Conservation (phyloP, 352 stramenopile species). For the Globisporangium parvum region DNA sequence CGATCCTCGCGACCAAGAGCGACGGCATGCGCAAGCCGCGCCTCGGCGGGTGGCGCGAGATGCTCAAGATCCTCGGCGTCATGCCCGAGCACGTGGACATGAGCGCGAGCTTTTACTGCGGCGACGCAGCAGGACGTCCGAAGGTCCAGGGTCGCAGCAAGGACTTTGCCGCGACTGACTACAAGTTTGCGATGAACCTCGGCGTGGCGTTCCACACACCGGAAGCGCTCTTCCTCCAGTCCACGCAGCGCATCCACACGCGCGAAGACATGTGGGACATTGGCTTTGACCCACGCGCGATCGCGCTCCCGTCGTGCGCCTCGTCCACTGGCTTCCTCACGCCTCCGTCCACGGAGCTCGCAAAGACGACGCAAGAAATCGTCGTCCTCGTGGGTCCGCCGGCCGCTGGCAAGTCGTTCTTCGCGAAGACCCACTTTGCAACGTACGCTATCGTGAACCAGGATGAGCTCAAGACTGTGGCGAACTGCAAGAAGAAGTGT, state of each 20-base stretch:
- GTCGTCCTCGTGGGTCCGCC: conserved; percentile 67
- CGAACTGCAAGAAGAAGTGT: conserved; percentile 69
- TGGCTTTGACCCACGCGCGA: conserved; percentile 56
- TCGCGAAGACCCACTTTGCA: conserved; percentile 33
- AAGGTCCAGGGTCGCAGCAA: conserved; percentile 63
- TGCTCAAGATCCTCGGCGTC: conserved; percentile 27
- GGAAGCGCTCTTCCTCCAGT: conserved; percentile 72
- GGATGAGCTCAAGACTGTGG: conserved; percentile 75
- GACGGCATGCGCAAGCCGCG: conserved; percentile 81
- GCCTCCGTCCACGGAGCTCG: conserved; percentile 17
- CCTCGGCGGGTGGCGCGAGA: conserved; percentile 53
- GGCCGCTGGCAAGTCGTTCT: conserved; percentile 71
- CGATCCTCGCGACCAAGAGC: conserved; percentile 64
- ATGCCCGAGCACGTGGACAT: conserved; percentile 29
- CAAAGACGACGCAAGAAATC: conserved; percentile 46
- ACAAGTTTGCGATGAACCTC: conserved; percentile 88
- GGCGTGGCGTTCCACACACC: conserved; percentile 75
- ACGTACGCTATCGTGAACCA: conserved; percentile 76
- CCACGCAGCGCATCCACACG: conserved; percentile 69
- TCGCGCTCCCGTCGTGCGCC: conserved; percentile 14
- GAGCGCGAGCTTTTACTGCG: conserved; percentile 71
- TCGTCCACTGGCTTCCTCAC: conserved; percentile 17
- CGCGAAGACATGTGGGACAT: conserved; percentile 65
- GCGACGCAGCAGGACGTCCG: conserved; percentile 71
- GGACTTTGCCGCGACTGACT: conserved; percentile 82